Evolutionary conservation across 164 flowering plant species (phyloP).

Genomic region (Sedum album): DNA sequence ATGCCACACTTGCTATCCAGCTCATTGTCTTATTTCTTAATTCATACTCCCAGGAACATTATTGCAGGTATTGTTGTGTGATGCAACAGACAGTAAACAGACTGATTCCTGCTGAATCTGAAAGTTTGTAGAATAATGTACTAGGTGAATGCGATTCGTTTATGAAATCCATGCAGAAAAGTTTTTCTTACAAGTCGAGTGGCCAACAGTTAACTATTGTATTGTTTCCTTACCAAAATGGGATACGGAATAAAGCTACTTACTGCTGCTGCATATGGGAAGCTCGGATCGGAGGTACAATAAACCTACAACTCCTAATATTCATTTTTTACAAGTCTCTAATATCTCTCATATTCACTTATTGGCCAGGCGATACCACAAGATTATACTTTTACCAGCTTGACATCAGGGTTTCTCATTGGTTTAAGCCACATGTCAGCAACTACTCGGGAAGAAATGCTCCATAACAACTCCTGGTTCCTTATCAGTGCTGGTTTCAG

Average conservation of each 20-base stretch:
- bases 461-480: slow-evolving; percentile 65
- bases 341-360: neutral
- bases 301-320: neutral
- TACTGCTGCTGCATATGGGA: neutral
- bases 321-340: neutral
- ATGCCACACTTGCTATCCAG: neutral
- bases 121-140: neutral
- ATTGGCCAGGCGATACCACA: neutral
- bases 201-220: neutral
- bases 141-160: neutral
- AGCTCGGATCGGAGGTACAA: neutral
- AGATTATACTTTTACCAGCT: slow-evolving; percentile 29
- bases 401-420: slow-evolving; percentile 82
- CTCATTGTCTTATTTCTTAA: neutral
- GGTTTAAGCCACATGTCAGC: slow-evolving; percentile 96
- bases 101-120: neutral
- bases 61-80: neutral
- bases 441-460: slow-evolving; percentile 76
- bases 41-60: neutral
- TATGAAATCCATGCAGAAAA: neutral
- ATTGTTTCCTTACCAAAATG: neutral
- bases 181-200: neutral
- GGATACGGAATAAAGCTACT: neutral
- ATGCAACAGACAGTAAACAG: neutral
- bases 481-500: slow-evolving; percentile 29